Conservation (phyloP, 2,329 filamentous ascomycete genomes). For the Metarhizium anisopliae region DNA sequence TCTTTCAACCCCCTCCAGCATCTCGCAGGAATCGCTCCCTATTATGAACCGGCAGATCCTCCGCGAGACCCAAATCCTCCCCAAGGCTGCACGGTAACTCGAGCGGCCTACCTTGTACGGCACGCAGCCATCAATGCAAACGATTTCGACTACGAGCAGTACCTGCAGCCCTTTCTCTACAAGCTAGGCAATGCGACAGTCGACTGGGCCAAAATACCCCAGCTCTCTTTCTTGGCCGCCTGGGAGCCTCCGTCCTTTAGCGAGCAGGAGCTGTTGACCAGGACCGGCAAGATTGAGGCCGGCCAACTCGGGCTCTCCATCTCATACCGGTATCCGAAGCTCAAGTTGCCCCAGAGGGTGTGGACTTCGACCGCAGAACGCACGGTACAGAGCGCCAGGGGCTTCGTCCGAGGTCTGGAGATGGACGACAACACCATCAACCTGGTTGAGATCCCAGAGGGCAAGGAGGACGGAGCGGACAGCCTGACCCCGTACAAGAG, state of each 20-base stretch:
- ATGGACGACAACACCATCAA: slow-evolving; percentile 42
- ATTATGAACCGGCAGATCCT: slow-evolving; percentile 46
- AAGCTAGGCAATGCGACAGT: slow-evolving; percentile 52
- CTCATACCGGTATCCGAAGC: slow-evolving; percentile 43
- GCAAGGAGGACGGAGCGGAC: slow-evolving; percentile 47
- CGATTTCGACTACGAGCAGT: slow-evolving; percentile 48
- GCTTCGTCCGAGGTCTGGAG: slow-evolving; percentile 49
- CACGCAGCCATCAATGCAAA: slow-evolving; percentile 53
- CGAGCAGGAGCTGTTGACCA: slow-evolving; percentile 50
- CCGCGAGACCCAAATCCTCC: slow-evolving; percentile 24
- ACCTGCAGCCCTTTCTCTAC: slow-evolving; percentile 45
- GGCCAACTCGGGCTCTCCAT: slow-evolving; percentile 49
- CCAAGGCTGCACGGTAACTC: slow-evolving; percentile 39
- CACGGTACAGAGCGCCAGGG: slow-evolving; percentile 48
- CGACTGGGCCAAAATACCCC: slow-evolving; percentile 47
- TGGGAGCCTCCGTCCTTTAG: slow-evolving; percentile 50
- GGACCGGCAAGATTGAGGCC: slow-evolving; percentile 51
- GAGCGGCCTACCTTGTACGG: slow-evolving; percentile 47
- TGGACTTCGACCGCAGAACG: slow-evolving; percentile 57
- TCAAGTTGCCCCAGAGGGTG: slow-evolving; percentile 43
- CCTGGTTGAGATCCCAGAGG: slow-evolving; percentile 47
- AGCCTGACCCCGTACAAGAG: slow-evolving; percentile 19
- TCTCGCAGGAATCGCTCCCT: slow-evolving; percentile 46
- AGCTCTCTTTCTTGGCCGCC: slow-evolving; percentile 44
- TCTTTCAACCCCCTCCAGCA: slow-evolving; percentile 45